phyloP scores from a whole-genome alignment of 73 alveolate genomes.

The Stentor coeruleus region DNA sequence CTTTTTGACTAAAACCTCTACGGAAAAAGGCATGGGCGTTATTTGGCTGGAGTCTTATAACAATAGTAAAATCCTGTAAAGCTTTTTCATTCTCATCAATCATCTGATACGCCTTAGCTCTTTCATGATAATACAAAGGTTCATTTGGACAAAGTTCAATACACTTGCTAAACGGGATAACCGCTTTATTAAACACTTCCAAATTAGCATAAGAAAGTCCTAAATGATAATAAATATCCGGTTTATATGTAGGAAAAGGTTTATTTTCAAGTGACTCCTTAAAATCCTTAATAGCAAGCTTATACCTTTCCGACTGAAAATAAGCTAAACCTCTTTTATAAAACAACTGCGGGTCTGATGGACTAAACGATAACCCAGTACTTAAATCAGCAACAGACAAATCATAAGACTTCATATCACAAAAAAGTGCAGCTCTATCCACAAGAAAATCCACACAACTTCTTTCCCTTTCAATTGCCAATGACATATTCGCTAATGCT shows the following conservation, averaged over 20 bases:
- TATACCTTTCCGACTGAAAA: conserved; percentile 60
- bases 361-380: conserved; percentile 53
- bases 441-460: conserved; percentile 58
- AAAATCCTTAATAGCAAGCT: conserved; percentile 62
- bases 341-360: conserved; percentile 71
- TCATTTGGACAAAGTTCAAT: conserved; percentile 44
- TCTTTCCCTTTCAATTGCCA: conserved; percentile 63
- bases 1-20: conserved; percentile 82
- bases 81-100: conserved; percentile 70
- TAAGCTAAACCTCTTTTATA: conserved; percentile 80
- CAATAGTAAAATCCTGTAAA: conserved; percentile 69
- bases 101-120: conserved; percentile 86
- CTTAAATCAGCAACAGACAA: conserved; percentile 71
- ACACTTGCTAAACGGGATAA: conserved; percentile 69
- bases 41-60: conserved; percentile 72
- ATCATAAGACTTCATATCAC: conserved; percentile 46
- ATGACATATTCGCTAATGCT: conserved; percentile 62
- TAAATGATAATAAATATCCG: conserved; percentile 85
- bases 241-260: conserved; percentile 73
- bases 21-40: conserved; percentile 92
- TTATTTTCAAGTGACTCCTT: conserved; percentile 56
- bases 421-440: conserved; percentile 67
- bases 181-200: conserved; percentile 77
- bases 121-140: conserved; percentile 76
- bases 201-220: conserved; percentile 82